Evolutionary conservation across 2,329 filamentous ascomycete genomes (phyloP).

Genomic region (Allantophomopsis cytisporea): DNA sequence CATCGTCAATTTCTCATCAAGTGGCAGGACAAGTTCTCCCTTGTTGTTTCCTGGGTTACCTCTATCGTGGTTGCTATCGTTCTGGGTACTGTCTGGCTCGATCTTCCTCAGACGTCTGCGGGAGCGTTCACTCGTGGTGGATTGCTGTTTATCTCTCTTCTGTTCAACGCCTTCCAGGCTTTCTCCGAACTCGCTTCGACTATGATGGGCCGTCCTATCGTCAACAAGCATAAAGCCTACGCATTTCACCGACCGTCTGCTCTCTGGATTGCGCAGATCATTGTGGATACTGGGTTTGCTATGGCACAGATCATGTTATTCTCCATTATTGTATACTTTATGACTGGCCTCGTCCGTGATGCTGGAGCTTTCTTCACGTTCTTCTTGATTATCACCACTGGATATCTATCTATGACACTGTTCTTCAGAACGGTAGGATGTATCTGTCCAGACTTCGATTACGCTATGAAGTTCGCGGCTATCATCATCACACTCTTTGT

Average conservation of each 20-base stretch:
- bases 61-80: conserved; percentile 65
- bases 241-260: conserved; percentile 74
- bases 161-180: conserved; percentile 82
- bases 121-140: conserved; percentile 74
- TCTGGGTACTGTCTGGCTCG: conserved; percentile 65
- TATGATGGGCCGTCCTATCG: conserved; percentile 63
- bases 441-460: conserved; percentile 68
- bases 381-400: conserved; percentile 54
- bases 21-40: conserved; percentile 72
- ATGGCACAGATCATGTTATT: conserved; percentile 60
- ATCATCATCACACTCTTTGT: conserved; percentile 73
- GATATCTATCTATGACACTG: conserved; percentile 60
- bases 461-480: conserved; percentile 71
- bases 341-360: conserved; percentile 55
- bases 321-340: conserved; percentile 67
- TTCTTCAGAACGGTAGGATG: conserved; percentile 68
- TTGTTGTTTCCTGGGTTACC: conserved; percentile 59
- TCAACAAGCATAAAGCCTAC: conserved; percentile 76
- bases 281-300: conserved; percentile 63
- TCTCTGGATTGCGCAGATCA: conserved; percentile 71
- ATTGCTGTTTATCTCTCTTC: conserved; percentile 63
- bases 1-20: conserved; percentile 77
- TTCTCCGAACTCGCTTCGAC: conserved; percentile 64
- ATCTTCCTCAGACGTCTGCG: conserved; percentile 49
- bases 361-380: conserved; percentile 69